Evolutionary conservation across 2,329 filamentous ascomycete species (phyloP).

Genomic region (Coccinonectria pachysandricola): DNA sequence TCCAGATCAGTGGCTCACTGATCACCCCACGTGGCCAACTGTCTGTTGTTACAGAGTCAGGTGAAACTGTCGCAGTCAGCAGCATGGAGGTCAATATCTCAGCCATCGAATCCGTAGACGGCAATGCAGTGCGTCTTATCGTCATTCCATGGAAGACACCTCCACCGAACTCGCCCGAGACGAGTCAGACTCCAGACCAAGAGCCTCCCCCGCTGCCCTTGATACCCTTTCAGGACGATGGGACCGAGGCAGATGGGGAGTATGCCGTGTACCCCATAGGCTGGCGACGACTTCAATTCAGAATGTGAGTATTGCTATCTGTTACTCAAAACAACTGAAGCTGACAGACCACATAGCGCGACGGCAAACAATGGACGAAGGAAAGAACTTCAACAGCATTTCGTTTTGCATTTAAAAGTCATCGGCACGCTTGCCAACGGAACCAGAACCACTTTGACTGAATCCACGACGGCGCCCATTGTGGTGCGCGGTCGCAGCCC

Average conservation of each 20-base stretch:
- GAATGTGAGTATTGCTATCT: constrained; percentile 52
- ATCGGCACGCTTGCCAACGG: constrained; percentile 75
- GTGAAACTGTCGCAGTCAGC: constrained; percentile 72
- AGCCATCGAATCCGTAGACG: constrained; percentile 89
- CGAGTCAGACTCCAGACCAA: constrained; percentile 59
- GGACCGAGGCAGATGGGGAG: constrained; percentile 56
- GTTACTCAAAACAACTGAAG: too few species aligned
- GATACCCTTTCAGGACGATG: constrained; percentile 54
- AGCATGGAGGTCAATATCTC: constrained; percentile 81
- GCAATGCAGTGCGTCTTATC: constrained; percentile 84
- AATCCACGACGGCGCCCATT: constrained; percentile 79
- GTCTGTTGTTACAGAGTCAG: constrained; percentile 73
- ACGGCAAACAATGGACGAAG: constrained; percentile 92
- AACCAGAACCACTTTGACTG: constrained; percentile 69
- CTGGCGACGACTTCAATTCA: constrained; percentile 88
- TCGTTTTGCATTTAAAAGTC: constrained; percentile 80
- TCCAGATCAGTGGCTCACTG: constrained; percentile 87
- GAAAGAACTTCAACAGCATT: constrained; percentile 94
- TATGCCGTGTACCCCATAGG: constrained; percentile 86
- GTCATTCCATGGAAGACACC: constrained; percentile 98
- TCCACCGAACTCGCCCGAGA: constrained; percentile 63
- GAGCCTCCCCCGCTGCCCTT: constrained; percentile 78
- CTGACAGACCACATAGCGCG: constrained; percentile 42
- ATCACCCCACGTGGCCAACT: constrained; percentile 69
- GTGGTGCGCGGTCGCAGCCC: constrained; percentile 90